A percentile compares a stretch with the other conserved stretches of the same genome.
These are phyloP conservation scores for Aureobasidium sp. DNA, from an alignment of 2,329 filamentous ascomycete species.

Conservation along the genomic window DNA sequence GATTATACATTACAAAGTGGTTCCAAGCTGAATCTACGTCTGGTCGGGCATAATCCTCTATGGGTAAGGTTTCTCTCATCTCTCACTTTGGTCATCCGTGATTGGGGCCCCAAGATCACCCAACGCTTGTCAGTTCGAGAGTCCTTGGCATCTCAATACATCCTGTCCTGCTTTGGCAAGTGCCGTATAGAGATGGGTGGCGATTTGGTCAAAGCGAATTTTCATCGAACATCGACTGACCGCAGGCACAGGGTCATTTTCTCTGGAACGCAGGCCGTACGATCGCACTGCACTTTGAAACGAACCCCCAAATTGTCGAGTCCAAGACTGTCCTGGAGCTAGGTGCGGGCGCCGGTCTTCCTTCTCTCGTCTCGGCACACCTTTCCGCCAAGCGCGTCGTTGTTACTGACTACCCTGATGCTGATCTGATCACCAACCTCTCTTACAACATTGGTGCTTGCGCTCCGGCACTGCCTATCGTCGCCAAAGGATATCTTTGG, in stretches of 20 bases:
- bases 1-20: constrained; percentile 64
- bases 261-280: constrained; percentile 87
- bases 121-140: neutral
- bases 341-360: constrained; percentile 80
- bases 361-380: constrained; percentile 65
- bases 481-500: constrained; percentile 69
- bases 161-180: neutral
- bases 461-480: constrained; percentile 35
- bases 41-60: constrained; percentile 80
- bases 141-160: no score
- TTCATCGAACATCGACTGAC: neutral
- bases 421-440: constrained; percentile 74
- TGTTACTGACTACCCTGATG: constrained; percentile 83
- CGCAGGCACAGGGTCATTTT: constrained; percentile 60
- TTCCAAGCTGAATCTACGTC: constrained; percentile 59
- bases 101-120: neutral
- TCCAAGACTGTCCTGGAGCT: constrained; percentile 75
- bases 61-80: constrained; percentile 51
- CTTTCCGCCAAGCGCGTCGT: constrained; percentile 62
- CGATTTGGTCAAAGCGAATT: no score
- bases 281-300: constrained; percentile 71
- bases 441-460: constrained; percentile 63
- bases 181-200: neutral
- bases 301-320: constrained; percentile 55
- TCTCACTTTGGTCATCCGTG: neutral